Conservation (phyloP, 441 rosid species). For the Populus tomentosa region DNA sequence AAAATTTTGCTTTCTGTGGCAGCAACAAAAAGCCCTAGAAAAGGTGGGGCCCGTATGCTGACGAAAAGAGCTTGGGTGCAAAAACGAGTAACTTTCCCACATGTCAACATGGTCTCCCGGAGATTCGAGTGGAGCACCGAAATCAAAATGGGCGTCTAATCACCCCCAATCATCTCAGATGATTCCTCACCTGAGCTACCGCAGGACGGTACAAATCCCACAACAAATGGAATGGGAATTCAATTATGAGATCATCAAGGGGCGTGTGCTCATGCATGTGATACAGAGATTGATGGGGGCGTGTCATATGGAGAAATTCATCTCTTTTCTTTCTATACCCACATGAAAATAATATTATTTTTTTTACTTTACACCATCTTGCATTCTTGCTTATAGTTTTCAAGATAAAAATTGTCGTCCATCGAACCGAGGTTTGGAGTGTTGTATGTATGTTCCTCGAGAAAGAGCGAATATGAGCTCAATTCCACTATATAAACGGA, state of each 20-base stretch:
- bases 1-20: not conserved
- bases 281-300: not conserved
- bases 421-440: no score
- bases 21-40: not conserved
- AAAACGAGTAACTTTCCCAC: not conserved
- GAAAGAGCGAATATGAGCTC: not conserved
- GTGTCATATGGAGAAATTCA: not conserved
- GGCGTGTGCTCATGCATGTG: no score
- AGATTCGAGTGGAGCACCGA: constrained; percentile 24
- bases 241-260: no score
- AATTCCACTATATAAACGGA: not conserved
- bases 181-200: constrained; percentile 8
- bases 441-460: no score
- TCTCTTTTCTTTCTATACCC: no score
- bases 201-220: not conserved
- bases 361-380: no score
- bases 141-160: constrained; percentile 25
- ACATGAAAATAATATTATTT: no score
- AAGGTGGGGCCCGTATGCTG: not conserved
- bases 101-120: not conserved
- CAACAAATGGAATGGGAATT: not conserved
- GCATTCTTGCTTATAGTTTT: not conserved
- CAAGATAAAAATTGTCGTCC: not conserved
- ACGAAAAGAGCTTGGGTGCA: not conserved
- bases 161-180: constrained; percentile 1